These are phyloP conservation scores for Cyphellophora europaea DNA, from an alignment of 2,329 filamentous ascomycete genomes.

Conservation along the genomic window DNA sequence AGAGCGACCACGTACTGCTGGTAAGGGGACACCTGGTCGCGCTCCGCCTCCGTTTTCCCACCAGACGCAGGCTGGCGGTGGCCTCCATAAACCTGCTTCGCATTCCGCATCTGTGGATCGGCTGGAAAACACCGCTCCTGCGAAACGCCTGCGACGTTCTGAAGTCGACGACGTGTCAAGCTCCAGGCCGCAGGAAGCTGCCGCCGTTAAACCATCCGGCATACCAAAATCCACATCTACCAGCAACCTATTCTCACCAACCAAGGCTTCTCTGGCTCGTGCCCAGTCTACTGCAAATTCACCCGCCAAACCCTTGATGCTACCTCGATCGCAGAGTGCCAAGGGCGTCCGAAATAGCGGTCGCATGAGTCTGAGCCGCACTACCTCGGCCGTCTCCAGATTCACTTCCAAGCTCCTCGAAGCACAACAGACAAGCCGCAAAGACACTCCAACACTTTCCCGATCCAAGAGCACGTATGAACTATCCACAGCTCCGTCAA, in stretches of 20 bases:
- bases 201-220: slow-evolving; percentile 31
- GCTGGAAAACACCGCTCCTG: slow-evolving; percentile 30
- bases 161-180: slow-evolving; percentile 61
- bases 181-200: slow-evolving; percentile 32
- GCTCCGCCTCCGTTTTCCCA: slow-evolving; percentile 24
- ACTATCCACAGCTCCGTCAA: not conserved
- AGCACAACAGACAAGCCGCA: not conserved
- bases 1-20: slow-evolving; percentile 26
- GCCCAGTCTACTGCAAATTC: slow-evolving; percentile 45
- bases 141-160: slow-evolving; percentile 64
- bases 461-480: not conserved
- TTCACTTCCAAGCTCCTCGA: slow-evolving; percentile 6
- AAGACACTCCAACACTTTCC: not conserved
- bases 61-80: slow-evolving; percentile 5
- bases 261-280: slow-evolving; percentile 62
- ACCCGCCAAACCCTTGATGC: slow-evolving; percentile 34
- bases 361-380: not conserved
- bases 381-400: slow-evolving; percentile 1
- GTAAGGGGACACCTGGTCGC: slow-evolving; percentile 29
- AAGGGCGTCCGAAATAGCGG: slow-evolving; percentile 30
- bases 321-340: slow-evolving; percentile 41
- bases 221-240: slow-evolving; percentile 40
- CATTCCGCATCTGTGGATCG: slow-evolving; percentile 22
- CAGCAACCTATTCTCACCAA: slow-evolving; percentile 63
- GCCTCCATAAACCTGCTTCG: slow-evolving; percentile 13